Base-by-base conservation (phyloP, 129 eudicot genomes). In the Centella asiatica region DNA sequence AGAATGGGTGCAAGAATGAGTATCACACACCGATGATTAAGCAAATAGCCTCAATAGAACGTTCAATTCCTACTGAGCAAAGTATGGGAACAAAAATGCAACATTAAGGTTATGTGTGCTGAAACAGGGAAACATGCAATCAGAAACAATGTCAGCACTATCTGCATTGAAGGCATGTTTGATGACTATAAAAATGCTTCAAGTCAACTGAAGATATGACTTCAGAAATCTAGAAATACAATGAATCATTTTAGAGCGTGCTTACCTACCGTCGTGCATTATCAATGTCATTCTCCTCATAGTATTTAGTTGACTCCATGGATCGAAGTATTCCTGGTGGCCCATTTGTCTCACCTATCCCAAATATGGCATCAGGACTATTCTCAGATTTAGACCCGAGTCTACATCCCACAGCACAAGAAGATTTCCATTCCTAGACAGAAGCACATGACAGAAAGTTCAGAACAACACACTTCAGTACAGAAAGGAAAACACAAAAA, bases 221-320 rank as follows among this genome's bases (percentile, higher is more conserved):
- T 37, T 36, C 13, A 19, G 52, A 26, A 48, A 48, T 42, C 34
- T 13, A 9, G 36, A 26, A 6, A 60, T 4, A 6, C 27, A 31
- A 73, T 32, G 19, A 40, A 65, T 70, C 61, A 63, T 67, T 60
- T 69, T 50, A 59, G 65, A 70, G 50, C 45, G 86, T 80, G 77
- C 90, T 83, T 83, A 83, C 92, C 86, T 79, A 84, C 87, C 92
- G 84, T 80, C 87, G 74, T 74, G 87, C 92, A 68, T 53, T 5
- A 61, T 60, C 68, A 47, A 84, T 44, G 69, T 84, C 69, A 74
- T 84, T 80, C 71, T 80, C 87, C 10, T 67, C 59, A 69, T 84
- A 84, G 62, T 84, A 84, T 61, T 72, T 74, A 69, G 82, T 57
- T 25, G 92, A 78, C 73, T 84, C 92, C 87, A 84, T 84, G 25